Conservation (phyloP, 2,329 filamentous ascomycete species). For the Ceratocystis ficicola region DNA sequence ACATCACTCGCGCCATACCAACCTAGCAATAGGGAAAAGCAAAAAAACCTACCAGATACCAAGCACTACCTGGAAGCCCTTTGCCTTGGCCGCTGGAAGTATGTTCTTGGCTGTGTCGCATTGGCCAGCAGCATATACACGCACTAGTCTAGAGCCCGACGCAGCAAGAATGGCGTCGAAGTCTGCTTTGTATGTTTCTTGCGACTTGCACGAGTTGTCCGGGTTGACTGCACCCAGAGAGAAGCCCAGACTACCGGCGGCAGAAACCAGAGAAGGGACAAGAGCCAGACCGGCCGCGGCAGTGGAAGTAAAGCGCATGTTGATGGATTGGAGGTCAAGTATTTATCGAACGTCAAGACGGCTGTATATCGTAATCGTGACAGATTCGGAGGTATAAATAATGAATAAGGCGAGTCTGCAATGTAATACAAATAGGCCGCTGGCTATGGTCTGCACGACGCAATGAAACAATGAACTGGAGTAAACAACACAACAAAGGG, state of each 20-base stretch:
- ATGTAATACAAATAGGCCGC: neutral
- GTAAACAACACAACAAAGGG: neutral
- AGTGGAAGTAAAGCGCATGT: conserved; percentile 21
- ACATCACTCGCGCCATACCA: neutral
- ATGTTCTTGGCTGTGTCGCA: conserved; percentile 53
- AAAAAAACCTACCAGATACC: conserved; percentile 48
- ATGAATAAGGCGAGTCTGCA: neutral
- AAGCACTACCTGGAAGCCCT: conserved; percentile 55
- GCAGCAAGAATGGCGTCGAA: conserved; percentile 47
- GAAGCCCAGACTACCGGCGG: conserved; percentile 44
- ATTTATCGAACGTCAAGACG: neutral
- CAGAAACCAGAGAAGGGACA: conserved; percentile 31
- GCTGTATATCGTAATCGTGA: neutral
- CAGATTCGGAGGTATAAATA: neutral
- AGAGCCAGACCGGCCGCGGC: conserved; percentile 22
- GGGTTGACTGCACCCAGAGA: conserved; percentile 52
- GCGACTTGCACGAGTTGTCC: conserved; percentile 49
- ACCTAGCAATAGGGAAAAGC: neutral
- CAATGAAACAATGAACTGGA: neutral
- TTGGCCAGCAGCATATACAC: conserved; percentile 55
- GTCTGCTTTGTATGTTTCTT: conserved; percentile 51
- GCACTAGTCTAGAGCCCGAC: conserved; percentile 44
- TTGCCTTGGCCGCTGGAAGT: conserved; percentile 51
- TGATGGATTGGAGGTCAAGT: neutral
- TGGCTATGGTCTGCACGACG: neutral